Evolutionary conservation across 1,284 basidiomycete species (phyloP).

Genomic region (Golubevia sp.): DNA sequence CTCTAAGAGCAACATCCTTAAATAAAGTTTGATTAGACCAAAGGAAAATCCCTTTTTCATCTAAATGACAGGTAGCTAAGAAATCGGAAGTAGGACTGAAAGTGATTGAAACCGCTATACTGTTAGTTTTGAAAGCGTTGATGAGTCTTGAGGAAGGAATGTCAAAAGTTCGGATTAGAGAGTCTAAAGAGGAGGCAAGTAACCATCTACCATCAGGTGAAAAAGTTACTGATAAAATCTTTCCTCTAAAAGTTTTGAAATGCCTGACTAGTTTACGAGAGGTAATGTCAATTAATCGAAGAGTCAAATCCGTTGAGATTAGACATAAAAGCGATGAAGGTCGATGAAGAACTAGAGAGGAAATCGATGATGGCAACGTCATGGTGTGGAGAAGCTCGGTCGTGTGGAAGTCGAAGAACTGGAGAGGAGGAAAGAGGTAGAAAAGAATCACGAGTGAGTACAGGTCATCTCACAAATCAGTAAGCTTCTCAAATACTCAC

Average conservation of each 20-base stretch:
- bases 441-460: neutral
- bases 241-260: slow-evolving; percentile 76
- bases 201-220: slow-evolving; percentile 94
- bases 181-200: slow-evolving; percentile 84
- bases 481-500: slow-evolving; percentile 65
- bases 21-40: slow-evolving; percentile 66
- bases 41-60: slow-evolving; percentile 88
- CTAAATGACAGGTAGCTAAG: slow-evolving; percentile 90
- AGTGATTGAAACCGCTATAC: slow-evolving; percentile 83
- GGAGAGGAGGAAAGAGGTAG: slow-evolving; percentile 9
- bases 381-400: slow-evolving; percentile 74
- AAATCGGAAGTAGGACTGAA: slow-evolving; percentile 97
- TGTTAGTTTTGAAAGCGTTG: slow-evolving; percentile 87
- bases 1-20: too few species aligned
- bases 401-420: slow-evolving; percentile 97
- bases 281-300: slow-evolving; percentile 89
- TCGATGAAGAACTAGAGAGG: slow-evolving; percentile 77
- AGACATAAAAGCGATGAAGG: slow-evolving; percentile 85
- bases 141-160: slow-evolving; percentile 89
- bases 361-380: slow-evolving; percentile 72
- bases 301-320: slow-evolving; percentile 80
- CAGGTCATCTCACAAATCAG: too few species aligned
- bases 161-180: slow-evolving; percentile 91
- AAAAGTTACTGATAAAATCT: slow-evolving; percentile 69
- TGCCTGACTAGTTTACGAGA: slow-evolving; percentile 85